Percentiles rank a stretch among this genome's conserved stretches.
phyloP scores from a whole-genome alignment of 1,139 yeast species.

The Saccharomycopsis hybrid region DNA sequence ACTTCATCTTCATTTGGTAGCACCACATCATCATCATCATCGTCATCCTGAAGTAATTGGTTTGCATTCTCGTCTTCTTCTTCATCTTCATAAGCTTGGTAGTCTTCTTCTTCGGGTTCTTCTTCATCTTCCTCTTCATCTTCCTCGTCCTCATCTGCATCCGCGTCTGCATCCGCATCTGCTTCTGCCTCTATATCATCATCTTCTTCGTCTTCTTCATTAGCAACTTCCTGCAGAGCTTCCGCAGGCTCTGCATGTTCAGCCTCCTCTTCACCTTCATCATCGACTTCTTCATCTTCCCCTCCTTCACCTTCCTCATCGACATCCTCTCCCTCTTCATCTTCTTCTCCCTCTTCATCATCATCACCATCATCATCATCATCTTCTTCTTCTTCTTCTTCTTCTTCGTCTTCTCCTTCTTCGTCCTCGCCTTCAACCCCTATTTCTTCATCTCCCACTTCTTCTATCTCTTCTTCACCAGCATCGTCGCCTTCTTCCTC shows the following conservation, averaged over 20 bases:
- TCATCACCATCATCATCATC: slow-evolving; percentile 13
- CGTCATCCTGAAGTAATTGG: slow-evolving; percentile 20
- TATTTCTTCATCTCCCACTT: slow-evolving; percentile 8
- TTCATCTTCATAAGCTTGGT: no score
- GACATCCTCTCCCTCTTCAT: slow-evolving; percentile 20
- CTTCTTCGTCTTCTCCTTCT: slow-evolving; percentile 11
- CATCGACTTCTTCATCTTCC: slow-evolving; percentile 15
- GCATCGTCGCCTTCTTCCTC: slow-evolving; percentile 21
- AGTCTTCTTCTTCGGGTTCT: slow-evolving; percentile 26
- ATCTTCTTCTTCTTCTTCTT: slow-evolving; percentile 16
- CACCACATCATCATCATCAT: slow-evolving; percentile 27
- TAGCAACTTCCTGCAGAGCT: no score
- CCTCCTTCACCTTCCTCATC: slow-evolving; percentile 3
- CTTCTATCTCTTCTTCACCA: slow-evolving; percentile 5
- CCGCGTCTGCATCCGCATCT: no score
- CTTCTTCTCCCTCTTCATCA: slow-evolving; percentile 22
- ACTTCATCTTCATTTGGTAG: slow-evolving; percentile 20
- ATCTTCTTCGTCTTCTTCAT: slow-evolving; percentile 1
- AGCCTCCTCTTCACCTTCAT: slow-evolving; percentile 9
- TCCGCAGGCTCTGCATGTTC: slow-evolving; percentile 5
- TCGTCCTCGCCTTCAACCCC: background rate
- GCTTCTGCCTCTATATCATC: slow-evolving; percentile 9
- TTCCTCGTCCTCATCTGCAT: slow-evolving; percentile 19
- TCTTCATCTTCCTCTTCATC: slow-evolving; percentile 24
- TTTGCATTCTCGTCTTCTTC: slow-evolving; percentile 23